A percentile compares a stretch with the other conserved stretches of the same genome.
These are phyloP conservation scores for Cystofilobasidium bisporidii DNA, from an alignment of 768 basidiomycete species.

Conservation along the genomic window DNA sequence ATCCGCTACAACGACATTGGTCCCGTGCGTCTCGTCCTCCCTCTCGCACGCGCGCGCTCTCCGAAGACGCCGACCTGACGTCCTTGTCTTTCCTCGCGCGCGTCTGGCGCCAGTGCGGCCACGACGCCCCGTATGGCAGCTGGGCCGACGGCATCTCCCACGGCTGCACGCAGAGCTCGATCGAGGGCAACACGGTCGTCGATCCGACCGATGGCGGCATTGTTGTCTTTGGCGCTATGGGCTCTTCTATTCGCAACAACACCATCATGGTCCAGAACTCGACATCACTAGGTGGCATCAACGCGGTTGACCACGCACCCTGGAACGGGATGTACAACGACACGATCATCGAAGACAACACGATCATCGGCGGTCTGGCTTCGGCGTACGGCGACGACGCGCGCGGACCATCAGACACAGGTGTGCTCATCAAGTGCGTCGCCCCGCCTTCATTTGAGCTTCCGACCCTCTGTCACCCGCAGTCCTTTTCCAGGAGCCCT, in stretches of 20 bases:
- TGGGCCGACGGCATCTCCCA: constrained; percentile 67
- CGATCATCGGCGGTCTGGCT: constrained; percentile 51
- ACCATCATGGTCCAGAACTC: constrained; percentile 52
- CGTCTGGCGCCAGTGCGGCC: constrained; percentile 32
- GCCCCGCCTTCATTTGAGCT: no score
- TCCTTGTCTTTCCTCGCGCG: no score
- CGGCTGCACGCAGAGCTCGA: constrained; percentile 53
- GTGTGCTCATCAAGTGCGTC: constrained; percentile 54
- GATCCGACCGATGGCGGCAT: constrained; percentile 72
- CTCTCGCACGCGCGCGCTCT: constrained; percentile 49
- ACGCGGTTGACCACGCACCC: constrained; percentile 49
- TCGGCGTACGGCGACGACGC: background rate
- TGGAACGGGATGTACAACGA: constrained; percentile 58
- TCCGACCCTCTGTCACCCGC: background rate
- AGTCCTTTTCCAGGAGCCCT: no score
- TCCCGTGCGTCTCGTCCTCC: constrained; percentile 32
- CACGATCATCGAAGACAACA: constrained; percentile 59
- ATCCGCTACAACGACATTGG: constrained; percentile 56
- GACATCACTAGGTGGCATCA: constrained; percentile 62
- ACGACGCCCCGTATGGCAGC: constrained; percentile 46
- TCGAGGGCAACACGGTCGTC: constrained; percentile 60
- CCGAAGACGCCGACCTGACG: no score
- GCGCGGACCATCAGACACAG: constrained; percentile 34
- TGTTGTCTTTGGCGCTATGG: constrained; percentile 66
- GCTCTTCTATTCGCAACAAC: constrained; percentile 46